Percentiles rank a stretch among this genome's conserved stretches.
These are phyloP conservation scores for Dalechampia spathulata DNA, from an alignment of 441 rosid genomes.

Conservation along the genomic window DNA sequence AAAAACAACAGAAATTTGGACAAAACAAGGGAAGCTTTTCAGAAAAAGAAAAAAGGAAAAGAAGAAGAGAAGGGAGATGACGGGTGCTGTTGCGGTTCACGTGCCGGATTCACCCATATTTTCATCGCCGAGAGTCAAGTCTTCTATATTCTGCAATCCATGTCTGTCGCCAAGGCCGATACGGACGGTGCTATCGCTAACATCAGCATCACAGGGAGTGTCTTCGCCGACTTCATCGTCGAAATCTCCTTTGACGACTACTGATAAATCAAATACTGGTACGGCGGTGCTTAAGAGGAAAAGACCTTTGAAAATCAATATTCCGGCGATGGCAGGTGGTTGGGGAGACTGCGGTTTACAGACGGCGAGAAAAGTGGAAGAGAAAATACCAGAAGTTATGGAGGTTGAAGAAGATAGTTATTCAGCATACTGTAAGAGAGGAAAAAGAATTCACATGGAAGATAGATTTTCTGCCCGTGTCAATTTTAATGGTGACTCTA, in stretches of 20 bases:
- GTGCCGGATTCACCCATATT: slow-evolving; percentile 27
- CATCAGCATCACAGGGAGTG: neutral
- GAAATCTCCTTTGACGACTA: slow-evolving; percentile 9
- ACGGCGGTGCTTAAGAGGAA: slow-evolving; percentile 56
- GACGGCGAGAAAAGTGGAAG: slow-evolving; percentile 30
- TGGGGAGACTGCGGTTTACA: slow-evolving; percentile 18
- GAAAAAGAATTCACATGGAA: slow-evolving; percentile 14
- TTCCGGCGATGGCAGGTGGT: slow-evolving; percentile 34
- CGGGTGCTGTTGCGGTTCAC: slow-evolving; percentile 17
- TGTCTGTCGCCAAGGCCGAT: slow-evolving; percentile 5
- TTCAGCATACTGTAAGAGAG: slow-evolving; percentile 15
- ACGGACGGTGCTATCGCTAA: neutral
- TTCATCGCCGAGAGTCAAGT: slow-evolving; percentile 16
- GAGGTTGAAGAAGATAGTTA: slow-evolving; percentile 16
- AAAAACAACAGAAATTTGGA: no score
- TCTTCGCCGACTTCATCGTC: slow-evolving; percentile 5
- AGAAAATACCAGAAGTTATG: slow-evolving; percentile 1
- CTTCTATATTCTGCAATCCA: slow-evolving; percentile 14
- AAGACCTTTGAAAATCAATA: slow-evolving; percentile 55
- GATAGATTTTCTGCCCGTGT: slow-evolving; percentile 14
- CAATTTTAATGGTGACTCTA: no score
- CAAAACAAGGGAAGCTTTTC: neutral
- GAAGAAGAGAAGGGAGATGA: slow-evolving; percentile 1
- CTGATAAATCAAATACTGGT: neutral
- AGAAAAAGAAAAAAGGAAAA: neutral